Base-by-base conservation (phyloP, 495 filamentous ascomycete genomes). In the Aspergillus avenaceus region DNA sequence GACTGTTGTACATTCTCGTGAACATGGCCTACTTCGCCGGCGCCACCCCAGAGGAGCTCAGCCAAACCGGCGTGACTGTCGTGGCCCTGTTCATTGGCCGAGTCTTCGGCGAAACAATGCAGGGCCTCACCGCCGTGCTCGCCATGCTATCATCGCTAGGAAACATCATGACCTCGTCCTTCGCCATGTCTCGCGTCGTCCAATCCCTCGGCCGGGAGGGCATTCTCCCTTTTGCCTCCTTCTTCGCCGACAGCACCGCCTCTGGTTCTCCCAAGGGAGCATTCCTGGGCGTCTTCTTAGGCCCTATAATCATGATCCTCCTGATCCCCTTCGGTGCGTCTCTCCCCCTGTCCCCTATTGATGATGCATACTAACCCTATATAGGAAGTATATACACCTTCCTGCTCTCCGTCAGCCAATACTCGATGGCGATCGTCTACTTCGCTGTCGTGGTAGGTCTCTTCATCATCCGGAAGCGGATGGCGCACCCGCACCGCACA, bases 101-200 rank as follows among this genome's bases (percentile, higher is more conserved):
- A 36, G 73, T 82, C 0, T 85, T 89, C 67, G 84, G 84, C 2
- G 53, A 52, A 13, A 49, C 38, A 8, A 54, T 59, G 51, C 48
- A 52, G 16, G 51, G 51, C 44, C 16, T 54, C 29, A 54, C 51
- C 9, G 56, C 56, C 5, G 53, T 82, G 5, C 70, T 83, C 8
- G 72, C 87, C 25, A 84, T 84, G 0, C 62, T 83, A 18, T 85
- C 82, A 1, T 83, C 81, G 0, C 76, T 77, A 5, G 85, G 85
- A 4, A 88, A 87, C 53, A 78, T 87, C 2, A 83, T 90, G 79
- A 83, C 86, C 5, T 80, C 85, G 2, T 85, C 84, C 3, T 88
- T 85, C 54, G 56, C 77, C 0, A 65, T 86, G 76, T 76, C 84
- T 11, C 80, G 84, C 18, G 69, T 86, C 1, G 84, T 84, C 48